phyloP scores from a whole-genome alignment of 2,329 filamentous ascomycete genomes.

The Xylariaceae sp. region DNA sequence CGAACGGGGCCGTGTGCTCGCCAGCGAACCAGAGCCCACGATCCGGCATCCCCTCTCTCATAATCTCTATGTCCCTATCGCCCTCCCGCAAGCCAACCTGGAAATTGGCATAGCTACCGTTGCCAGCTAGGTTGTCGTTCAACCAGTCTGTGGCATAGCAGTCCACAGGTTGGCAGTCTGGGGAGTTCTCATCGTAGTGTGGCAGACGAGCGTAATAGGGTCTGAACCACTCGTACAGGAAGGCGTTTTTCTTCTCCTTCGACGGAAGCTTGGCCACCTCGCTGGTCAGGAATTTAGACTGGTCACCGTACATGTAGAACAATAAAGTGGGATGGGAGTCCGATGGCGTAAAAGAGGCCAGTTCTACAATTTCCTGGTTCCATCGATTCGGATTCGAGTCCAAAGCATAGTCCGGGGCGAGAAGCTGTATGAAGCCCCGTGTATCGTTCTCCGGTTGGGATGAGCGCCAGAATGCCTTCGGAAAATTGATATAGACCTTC shows the following conservation, averaged over 20 bases:
- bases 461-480: constrained; percentile 73
- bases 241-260: constrained; percentile 56
- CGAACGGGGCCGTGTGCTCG: constrained; percentile 89
- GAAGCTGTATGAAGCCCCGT: constrained; percentile 78
- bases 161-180: constrained; percentile 66
- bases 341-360: constrained; percentile 67
- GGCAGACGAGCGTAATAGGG: constrained; percentile 82
- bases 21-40: constrained; percentile 84
- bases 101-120: constrained; percentile 87
- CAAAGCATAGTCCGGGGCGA: constrained; percentile 71
- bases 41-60: constrained; percentile 68
- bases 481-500: constrained; percentile 76
- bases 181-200: constrained; percentile 61
- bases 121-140: constrained; percentile 78
- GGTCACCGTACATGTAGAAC: constrained; percentile 78
- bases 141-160: constrained; percentile 80
- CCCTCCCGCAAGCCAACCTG: constrained; percentile 75
- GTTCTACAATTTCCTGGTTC: constrained; percentile 79
- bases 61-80: constrained; percentile 72
- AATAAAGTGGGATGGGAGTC: constrained; percentile 80
- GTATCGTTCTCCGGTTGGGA: constrained; percentile 51
- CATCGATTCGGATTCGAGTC: constrained; percentile 68
- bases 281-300: constrained; percentile 61
- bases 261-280: constrained; percentile 50
- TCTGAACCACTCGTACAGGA: constrained; percentile 70